Evolutionary conservation across 1,139 yeast genomes (phyloP).

Genomic region (Candida sp.): DNA sequence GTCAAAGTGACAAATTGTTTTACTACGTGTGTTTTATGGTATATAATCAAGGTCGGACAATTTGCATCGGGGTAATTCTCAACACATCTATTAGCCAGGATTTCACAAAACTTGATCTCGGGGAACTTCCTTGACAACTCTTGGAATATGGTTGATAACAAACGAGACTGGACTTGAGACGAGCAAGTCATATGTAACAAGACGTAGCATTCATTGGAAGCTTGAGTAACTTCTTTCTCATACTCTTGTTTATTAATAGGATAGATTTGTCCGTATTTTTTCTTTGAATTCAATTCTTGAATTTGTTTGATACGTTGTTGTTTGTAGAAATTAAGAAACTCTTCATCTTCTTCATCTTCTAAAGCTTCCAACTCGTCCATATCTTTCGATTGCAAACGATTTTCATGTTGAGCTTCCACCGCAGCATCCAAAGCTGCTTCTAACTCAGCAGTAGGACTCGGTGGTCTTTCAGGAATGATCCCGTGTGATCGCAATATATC

Average conservation of each 20-base stretch:
- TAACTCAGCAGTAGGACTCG: slow-evolving; percentile 81
- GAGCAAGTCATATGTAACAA: slow-evolving; percentile 74
- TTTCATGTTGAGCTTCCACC: slow-evolving; percentile 67
- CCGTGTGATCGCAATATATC: slow-evolving; percentile 90
- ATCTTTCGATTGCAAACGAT: slow-evolving; percentile 70
- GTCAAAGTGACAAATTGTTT: slow-evolving; percentile 79
- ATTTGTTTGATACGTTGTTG: slow-evolving; percentile 74
- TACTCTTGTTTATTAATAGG: slow-evolving; percentile 88
- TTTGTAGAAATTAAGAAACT: slow-evolving; percentile 69
- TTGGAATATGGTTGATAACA: slow-evolving; percentile 54
- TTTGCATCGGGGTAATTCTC: slow-evolving; percentile 87
- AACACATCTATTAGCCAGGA: slow-evolving; percentile 83
- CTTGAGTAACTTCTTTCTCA: slow-evolving; percentile 78
- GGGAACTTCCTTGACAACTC: slow-evolving; percentile 55
- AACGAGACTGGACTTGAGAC: slow-evolving; percentile 69
- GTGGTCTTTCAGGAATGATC: slow-evolving; percentile 87
- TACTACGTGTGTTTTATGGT: slow-evolving; percentile 69
- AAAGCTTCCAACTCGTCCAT: slow-evolving; percentile 78
- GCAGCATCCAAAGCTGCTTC: slow-evolving; percentile 91
- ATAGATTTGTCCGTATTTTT: slow-evolving; percentile 73
- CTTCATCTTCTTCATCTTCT: slow-evolving; percentile 79
- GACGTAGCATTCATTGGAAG: slow-evolving; percentile 60
- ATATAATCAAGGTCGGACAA: slow-evolving; percentile 87
- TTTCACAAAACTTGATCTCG: slow-evolving; percentile 91
- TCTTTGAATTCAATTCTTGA: slow-evolving; percentile 52